These are phyloP conservation scores for Candida nemodendra DNA, from an alignment of 805 yeast species.

Conservation along the genomic window DNA sequence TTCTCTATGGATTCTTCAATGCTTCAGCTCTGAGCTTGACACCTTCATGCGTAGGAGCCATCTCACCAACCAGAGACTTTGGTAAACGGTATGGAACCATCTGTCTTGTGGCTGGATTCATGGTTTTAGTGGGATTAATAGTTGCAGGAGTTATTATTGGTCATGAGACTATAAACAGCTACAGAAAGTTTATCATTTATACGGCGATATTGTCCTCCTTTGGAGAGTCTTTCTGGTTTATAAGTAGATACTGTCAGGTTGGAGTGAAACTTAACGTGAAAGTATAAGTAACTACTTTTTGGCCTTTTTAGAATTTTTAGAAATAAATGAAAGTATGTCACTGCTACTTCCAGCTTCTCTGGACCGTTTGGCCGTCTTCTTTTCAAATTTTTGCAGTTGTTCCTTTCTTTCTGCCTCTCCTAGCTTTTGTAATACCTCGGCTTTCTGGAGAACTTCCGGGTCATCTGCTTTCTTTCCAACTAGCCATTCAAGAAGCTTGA, in stretches of 20 bases:
- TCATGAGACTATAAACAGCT: constrained; percentile 26
- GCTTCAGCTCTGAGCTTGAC: constrained; percentile 58
- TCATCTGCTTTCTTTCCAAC: constrained; percentile 56
- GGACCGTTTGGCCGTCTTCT: constrained; percentile 40
- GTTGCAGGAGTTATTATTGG: constrained; percentile 45
- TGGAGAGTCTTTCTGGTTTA: constrained; percentile 38
- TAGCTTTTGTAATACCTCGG: constrained; percentile 45
- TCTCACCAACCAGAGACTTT: constrained; percentile 57
- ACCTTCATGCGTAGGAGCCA: constrained; percentile 59
- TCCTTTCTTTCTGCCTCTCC: constrained; percentile 75
- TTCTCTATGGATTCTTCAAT: constrained; percentile 52
- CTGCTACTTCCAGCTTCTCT: constrained; percentile 14
- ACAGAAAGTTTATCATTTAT: constrained; percentile 44
- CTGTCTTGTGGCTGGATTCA: constrained; percentile 38
- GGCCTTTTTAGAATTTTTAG: constrained; percentile 6
- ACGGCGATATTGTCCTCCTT: constrained; percentile 40
- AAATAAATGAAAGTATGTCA: constrained; percentile 26
- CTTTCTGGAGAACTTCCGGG: constrained; percentile 49
- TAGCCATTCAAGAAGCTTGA: constrained; percentile 80
- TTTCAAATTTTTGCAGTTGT: constrained; percentile 63
- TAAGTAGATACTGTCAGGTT: constrained; percentile 42
- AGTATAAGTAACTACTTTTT: constrained; percentile 15
- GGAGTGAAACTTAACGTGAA: constrained; percentile 36
- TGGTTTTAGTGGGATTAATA: constrained; percentile 39
- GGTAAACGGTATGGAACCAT: constrained; percentile 69